Base-by-base conservation (phyloP, 129 eudicot species). In the Helianthus annuus region DNA sequence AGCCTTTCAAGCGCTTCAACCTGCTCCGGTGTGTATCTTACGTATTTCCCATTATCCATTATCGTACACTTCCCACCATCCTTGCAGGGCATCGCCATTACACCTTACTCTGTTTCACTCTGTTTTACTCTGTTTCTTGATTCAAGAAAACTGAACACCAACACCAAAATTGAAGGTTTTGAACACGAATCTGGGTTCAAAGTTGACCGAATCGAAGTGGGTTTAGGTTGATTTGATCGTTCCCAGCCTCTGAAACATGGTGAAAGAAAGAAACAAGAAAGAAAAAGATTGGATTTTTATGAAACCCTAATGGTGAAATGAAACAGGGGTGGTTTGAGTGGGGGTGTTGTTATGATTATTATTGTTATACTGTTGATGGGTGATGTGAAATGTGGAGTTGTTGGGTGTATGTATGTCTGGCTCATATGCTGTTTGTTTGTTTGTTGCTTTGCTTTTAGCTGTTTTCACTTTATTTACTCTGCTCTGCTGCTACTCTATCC, bases 1-100 rank as follows among this genome's bases (percentile, higher is more conserved):
- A 92, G 82, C 72, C 98, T 80, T 81, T 94, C 98, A 14, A 94
- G 93, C 4, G 98, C 98, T 81, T 94, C 98, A 82, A 94, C 98
- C 86, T 94, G 98, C 91, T 90, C 98, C 60, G 98, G 97, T 48
- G 98, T 94, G 75, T 94, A 94, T 13, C 98, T 76, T 48, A 92
- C 98, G 82, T 89, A 89, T 76, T 89, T 92, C 13, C 98, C 96
- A 67, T 88, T 88, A 65, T 93, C 98, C 87, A 89, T 49, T 2
- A 74, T 79, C 10, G 76, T 78, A 59, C 83, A 85, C 68, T 84
- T 89, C 76, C 46, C 46, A 42, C 95, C 94, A 76, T 93, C 98
- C 88, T 93, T 93, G 95, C 87, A 89, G 81, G 90, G 74, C 92
- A 88, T 90, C 64, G 96, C 83, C 64, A 58, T 58, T n/a, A 29